Conservation (phyloP, 257 asterid genomes). For the Lycium ferocissimum region DNA sequence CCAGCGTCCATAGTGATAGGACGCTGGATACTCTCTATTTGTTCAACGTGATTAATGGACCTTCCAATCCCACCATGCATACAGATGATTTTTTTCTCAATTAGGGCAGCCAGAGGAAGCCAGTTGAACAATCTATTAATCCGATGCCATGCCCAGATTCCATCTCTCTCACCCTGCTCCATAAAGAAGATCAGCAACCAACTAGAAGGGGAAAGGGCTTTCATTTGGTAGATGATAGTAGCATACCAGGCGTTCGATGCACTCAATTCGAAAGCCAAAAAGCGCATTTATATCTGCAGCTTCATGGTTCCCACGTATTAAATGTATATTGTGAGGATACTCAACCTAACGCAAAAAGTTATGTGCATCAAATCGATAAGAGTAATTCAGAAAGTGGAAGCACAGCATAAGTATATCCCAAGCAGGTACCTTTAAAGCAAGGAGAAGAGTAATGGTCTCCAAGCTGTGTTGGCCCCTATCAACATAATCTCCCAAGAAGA, state of each 20-base stretch:
- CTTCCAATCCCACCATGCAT: slow-evolving; percentile 99
- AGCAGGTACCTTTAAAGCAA: slow-evolving; percentile 79
- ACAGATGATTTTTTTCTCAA: slow-evolving; percentile 94
- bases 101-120: slow-evolving; percentile 98
- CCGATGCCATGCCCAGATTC: slow-evolving; percentile 99
- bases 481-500: slow-evolving; percentile 98
- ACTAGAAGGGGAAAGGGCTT: neutral
- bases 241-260: slow-evolving; percentile 95
- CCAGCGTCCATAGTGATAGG: slow-evolving; percentile 99
- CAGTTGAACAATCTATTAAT: slow-evolving; percentile 94
- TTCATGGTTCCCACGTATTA: slow-evolving; percentile 99
- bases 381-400: slow-evolving; percentile 25
- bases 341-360: slow-evolving; percentile 66
- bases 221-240: neutral
- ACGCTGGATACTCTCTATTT: slow-evolving; percentile 94
- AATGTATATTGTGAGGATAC: slow-evolving; percentile 82
- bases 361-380: neutral
- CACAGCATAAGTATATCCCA: neutral
- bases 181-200: slow-evolving; percentile 19
- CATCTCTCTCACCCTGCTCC: slow-evolving; percentile 99
- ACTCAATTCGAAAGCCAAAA: slow-evolving; percentile 97
- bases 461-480: slow-evolving; percentile 99
- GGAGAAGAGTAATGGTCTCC: slow-evolving; percentile 94
- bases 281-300: slow-evolving; percentile 99
- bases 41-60: slow-evolving; percentile 95